Conservation (phyloP, 1,284 basidiomycete species). For the Pseudozyma pruni region DNA sequence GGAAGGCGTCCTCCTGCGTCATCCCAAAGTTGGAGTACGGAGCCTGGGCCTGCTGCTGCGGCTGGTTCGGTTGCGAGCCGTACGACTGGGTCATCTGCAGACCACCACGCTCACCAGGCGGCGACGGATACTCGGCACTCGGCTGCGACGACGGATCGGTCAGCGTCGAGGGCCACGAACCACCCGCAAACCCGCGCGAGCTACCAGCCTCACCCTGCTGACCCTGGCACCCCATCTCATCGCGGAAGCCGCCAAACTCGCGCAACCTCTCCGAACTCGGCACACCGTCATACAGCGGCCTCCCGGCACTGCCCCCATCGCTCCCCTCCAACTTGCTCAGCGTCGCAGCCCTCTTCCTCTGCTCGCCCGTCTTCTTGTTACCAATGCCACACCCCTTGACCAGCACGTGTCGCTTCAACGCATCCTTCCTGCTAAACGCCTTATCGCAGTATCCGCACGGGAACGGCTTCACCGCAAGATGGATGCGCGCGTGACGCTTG, state of each 20-base stretch:
- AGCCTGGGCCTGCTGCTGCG: too few relatives aligned
- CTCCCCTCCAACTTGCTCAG: slow-evolving; percentile 39
- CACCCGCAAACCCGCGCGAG: slow-evolving; percentile 22
- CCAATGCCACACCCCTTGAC: slow-evolving; percentile 56
- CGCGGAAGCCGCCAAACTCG: slow-evolving; percentile 32
- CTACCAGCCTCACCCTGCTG: slow-evolving; percentile 14
- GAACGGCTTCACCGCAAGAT: slow-evolving; percentile 62
- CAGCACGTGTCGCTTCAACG: slow-evolving; percentile 58
- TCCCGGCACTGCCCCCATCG: slow-evolving; percentile 11
- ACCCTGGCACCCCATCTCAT: slow-evolving; percentile 22
- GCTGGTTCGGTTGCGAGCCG: slow-evolving; percentile 12
- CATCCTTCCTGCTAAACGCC: slow-evolving; percentile 61
- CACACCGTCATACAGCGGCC: slow-evolving; percentile 23
- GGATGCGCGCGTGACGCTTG: slow-evolving; percentile 63
- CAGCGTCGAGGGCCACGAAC: slow-evolving; percentile 19
- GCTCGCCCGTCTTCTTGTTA: slow-evolving; percentile 45
- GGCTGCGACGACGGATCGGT: slow-evolving; percentile 4
- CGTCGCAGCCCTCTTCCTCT: slow-evolving; percentile 33
- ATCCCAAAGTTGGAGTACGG: slow-evolving; percentile 19
- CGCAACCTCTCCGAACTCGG: slow-evolving; percentile 21
- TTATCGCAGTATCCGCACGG: slow-evolving; percentile 58
- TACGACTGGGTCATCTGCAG: slow-evolving; percentile 11
- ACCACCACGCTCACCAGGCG: slow-evolving; percentile 12
- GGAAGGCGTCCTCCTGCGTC: slow-evolving; percentile 18
- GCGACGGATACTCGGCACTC: slow-evolving; percentile 11